Evolutionary conservation across 2,329 filamentous ascomycete species (phyloP).

Genomic region (Grosmannia huntii): DNA sequence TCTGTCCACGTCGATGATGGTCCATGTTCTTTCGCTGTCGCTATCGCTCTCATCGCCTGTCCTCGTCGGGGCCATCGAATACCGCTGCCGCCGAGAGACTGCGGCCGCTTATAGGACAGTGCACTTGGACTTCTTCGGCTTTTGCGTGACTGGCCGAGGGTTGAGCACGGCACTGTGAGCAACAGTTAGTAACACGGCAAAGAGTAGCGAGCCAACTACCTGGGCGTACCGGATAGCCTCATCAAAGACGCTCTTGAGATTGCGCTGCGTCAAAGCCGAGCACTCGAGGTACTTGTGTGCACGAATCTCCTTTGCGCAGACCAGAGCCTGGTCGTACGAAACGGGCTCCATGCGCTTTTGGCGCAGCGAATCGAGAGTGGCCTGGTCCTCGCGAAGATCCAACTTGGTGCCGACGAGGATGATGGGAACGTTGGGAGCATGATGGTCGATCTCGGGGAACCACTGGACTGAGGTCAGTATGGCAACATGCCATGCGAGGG

Average conservation of each 20-base stretch:
- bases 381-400: slow-evolving; percentile 80
- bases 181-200: slow-evolving; percentile 11
- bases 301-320: slow-evolving; percentile 84
- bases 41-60: background rate
- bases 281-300: slow-evolving; percentile 98
- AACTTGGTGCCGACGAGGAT: slow-evolving; percentile 96
- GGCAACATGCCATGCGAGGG: background rate
- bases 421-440: slow-evolving; percentile 89
- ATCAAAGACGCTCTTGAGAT: slow-evolving; percentile 97
- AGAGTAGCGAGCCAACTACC: slow-evolving; percentile 1
- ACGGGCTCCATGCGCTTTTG: slow-evolving; percentile 97
- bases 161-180: slow-evolving; percentile 53
- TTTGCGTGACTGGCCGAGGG: slow-evolving; percentile 44
- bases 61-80: background rate
- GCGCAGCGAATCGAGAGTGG: slow-evolving; percentile 68
- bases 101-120: slow-evolving; percentile 46
- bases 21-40: background rate
- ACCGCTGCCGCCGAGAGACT: background rate
- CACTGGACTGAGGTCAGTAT: slow-evolving; percentile 44
- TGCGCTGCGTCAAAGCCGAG: slow-evolving; percentile 90
- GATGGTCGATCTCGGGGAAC: slow-evolving; percentile 95
- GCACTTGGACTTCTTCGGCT: slow-evolving; percentile 56
- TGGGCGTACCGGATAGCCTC: slow-evolving; percentile 81
- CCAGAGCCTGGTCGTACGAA: slow-evolving; percentile 80
- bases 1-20: slow-evolving; percentile 8